Evolutionary conservation across 768 basidiomycete genomes (phyloP).

Genomic region (Paxillus ammoniavirescens): DNA sequence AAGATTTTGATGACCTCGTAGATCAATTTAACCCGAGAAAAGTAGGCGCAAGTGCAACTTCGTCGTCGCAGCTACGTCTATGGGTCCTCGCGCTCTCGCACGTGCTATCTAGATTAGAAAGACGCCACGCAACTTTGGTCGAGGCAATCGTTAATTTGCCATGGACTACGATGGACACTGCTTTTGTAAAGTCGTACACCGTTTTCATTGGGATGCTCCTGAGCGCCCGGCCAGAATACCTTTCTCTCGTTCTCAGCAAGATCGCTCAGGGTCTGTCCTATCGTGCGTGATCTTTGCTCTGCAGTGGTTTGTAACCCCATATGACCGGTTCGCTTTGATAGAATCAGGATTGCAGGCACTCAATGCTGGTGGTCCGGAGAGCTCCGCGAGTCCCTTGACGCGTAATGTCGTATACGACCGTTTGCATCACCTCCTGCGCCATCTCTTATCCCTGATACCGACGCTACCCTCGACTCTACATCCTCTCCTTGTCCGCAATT

Average conservation of each 20-base stretch:
- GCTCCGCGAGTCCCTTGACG: conserved; percentile 70
- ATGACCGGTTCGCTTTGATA: conserved; percentile 28
- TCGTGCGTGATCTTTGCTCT: conserved; percentile 53
- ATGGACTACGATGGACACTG: conserved; percentile 88
- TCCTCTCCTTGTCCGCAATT: conserved; percentile 79
- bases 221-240: conserved; percentile 88
- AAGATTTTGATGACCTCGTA: conserved; percentile 86
- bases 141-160: conserved; percentile 85
- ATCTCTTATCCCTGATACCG: conserved; percentile 87
- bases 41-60: conserved; percentile 27
- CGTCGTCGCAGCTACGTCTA: conserved; percentile 59
- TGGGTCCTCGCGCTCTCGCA: conserved; percentile 90
- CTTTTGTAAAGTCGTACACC: conserved; percentile 85
- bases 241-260: conserved; percentile 78
- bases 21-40: conserved; percentile 73
- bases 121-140: conserved; percentile 74
- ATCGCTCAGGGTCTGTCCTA: conserved; percentile 85
- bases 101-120: conserved; percentile 87
- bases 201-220: conserved; percentile 90
- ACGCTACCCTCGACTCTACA: conserved; percentile 86
- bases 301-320: background rate
- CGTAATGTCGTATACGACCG: conserved; percentile 84
- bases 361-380: conserved; percentile 55
- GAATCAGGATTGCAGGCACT: conserved; percentile 73
- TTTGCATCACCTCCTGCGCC: conserved; percentile 79